Evolutionary conservation across 2,329 filamentous ascomycete genomes (phyloP).

Genomic region (Ceratocystis cubensis): DNA sequence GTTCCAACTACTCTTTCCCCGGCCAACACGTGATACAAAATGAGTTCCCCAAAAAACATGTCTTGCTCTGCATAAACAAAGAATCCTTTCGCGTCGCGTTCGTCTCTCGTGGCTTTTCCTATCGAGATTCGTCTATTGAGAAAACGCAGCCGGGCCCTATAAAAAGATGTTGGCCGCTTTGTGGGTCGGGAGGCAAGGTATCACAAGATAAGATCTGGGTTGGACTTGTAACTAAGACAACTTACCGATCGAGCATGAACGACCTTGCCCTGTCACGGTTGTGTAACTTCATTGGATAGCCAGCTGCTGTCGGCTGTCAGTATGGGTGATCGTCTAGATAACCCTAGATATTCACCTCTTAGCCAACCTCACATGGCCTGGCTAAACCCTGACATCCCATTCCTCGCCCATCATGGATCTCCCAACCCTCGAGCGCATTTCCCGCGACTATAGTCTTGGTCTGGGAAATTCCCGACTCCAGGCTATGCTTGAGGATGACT

Average conservation of each 20-base stretch:
- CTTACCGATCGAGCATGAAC: too few species aligned
- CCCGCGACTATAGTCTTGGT: conserved; percentile 26
- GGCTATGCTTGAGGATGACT: conserved; percentile 29
- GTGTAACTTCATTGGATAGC: background rate
- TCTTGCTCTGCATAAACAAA: background rate
- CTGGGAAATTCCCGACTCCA: conserved; percentile 30
- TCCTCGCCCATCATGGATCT: background rate
- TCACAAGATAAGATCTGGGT: background rate
- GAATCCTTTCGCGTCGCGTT: background rate
- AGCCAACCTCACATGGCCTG: background rate
- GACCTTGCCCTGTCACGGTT: background rate
- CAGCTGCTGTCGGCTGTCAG: background rate
- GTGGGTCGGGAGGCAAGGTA: background rate
- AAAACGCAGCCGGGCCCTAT: background rate
- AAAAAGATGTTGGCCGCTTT: background rate
- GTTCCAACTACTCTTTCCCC: background rate
- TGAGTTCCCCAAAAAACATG: background rate
- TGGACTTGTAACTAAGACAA: too few species aligned
- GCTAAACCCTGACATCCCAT: background rate
- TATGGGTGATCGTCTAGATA: background rate
- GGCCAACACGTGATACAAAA: background rate
- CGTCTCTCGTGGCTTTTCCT: background rate
- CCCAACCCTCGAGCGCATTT: conserved; percentile 4
- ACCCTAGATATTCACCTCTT: background rate
- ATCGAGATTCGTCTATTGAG: background rate